phyloP scores from a whole-genome alignment of 441 rosid species.

The Bocquillonia castaneifolia region DNA sequence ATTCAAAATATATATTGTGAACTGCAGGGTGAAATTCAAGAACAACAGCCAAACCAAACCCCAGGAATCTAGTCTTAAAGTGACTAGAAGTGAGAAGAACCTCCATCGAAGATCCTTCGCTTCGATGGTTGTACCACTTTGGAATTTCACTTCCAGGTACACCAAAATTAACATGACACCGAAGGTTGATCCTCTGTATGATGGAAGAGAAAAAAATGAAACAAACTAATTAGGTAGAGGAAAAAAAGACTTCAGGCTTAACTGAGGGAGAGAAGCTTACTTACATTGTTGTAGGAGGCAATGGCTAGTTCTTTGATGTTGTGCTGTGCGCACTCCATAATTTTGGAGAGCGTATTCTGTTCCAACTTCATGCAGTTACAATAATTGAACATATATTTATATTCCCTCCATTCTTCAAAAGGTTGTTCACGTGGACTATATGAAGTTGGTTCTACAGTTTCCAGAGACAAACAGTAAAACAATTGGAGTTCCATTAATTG shows the following conservation, averaged over 20 bases:
- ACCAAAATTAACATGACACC: too few species aligned
- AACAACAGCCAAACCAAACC: too few species aligned
- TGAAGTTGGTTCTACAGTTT: neutral
- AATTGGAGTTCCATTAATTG: neutral
- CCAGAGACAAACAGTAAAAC: neutral
- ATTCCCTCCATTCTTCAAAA: too few species aligned
- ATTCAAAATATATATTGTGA: too few species aligned
- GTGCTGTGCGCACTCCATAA: neutral
- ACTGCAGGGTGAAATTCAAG: too few species aligned
- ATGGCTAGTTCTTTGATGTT: too few species aligned
- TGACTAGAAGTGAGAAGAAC: too few species aligned
- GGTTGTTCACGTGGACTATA: neutral
- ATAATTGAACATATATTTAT: neutral
- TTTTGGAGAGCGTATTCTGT: neutral
- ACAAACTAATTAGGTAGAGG: neutral
- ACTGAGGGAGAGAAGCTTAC: neutral
- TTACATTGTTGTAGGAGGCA: too few species aligned
- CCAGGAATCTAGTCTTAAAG: too few species aligned
- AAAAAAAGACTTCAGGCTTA: too few species aligned
- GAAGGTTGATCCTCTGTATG: too few species aligned
- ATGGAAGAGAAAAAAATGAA: neutral
- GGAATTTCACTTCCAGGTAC: neutral
- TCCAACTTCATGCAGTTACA: neutral
- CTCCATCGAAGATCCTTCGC: neutral
- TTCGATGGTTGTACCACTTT: neutral